These are phyloP conservation scores for Amauroascus niger DNA, from an alignment of 2,329 filamentous ascomycete species.

Conservation along the genomic window DNA sequence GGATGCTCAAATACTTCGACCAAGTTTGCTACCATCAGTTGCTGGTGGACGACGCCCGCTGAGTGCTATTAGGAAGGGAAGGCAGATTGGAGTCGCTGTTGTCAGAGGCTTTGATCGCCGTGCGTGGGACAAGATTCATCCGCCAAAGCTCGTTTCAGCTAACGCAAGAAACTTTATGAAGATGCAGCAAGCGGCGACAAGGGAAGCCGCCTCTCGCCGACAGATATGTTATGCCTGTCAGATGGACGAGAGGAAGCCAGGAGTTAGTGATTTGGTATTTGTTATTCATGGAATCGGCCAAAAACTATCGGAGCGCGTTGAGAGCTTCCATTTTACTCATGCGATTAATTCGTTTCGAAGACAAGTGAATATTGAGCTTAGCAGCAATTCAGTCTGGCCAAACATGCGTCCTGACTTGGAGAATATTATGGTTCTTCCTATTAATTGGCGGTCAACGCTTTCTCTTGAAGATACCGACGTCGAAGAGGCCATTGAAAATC, in stretches of 20 bases:
- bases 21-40: constrained; percentile 70
- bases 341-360: constrained; percentile 84
- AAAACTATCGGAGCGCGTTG: constrained; percentile 86
- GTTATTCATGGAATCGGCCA: constrained; percentile 95
- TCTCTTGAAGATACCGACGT: constrained; percentile 73
- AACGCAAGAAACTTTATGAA: constrained; percentile 37
- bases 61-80: constrained; percentile 71
- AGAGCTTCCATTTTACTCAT: constrained; percentile 95
- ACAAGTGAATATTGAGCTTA: constrained; percentile 74
- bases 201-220: constrained; percentile 20
- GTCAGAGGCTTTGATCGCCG: constrained; percentile 75
- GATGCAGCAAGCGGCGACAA: constrained; percentile 28
- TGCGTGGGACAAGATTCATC: constrained; percentile 65
- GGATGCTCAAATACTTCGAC: constrained; percentile 76
- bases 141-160: constrained; percentile 37
- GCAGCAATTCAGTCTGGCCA: constrained; percentile 61
- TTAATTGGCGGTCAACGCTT: constrained; percentile 87
- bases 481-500: constrained; percentile 43
- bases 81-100: constrained; percentile 75
- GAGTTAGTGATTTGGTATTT: constrained; percentile 77
- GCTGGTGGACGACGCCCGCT: constrained; percentile 77
- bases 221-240: constrained; percentile 48
- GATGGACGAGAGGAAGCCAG: constrained; percentile 53
- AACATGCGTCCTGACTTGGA: constrained; percentile 68
- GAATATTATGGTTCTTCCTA: constrained; percentile 83